These are phyloP conservation scores for Solanum ossicruentum DNA, from an alignment of 257 asterid genomes.

Conservation along the genomic window DNA sequence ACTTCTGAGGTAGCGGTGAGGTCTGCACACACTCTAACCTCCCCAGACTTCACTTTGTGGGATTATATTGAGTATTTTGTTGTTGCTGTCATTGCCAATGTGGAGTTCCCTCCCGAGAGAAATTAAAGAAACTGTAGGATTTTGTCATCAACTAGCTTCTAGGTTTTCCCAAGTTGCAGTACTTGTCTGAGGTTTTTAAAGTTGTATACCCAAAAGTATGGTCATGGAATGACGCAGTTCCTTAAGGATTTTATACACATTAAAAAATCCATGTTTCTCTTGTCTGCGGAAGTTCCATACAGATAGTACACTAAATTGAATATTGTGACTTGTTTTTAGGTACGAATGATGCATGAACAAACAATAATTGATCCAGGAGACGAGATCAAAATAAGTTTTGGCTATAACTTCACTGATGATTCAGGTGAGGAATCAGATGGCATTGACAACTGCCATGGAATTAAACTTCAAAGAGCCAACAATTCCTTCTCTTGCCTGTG, in stretches of 20 bases:
- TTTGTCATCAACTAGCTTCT: neutral
- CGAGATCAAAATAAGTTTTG: slow-evolving; percentile 77
- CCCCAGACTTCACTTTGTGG: no score
- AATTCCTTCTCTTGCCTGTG: slow-evolving; percentile 84
- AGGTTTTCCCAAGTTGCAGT: neutral
- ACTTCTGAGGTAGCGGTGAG: neutral
- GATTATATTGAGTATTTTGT: no score
- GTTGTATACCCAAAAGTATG: neutral
- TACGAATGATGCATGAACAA: slow-evolving; percentile 37
- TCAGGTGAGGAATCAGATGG: slow-evolving; percentile 32
- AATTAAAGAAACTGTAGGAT: neutral
- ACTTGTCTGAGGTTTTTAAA: neutral
- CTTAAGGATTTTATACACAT: neutral
- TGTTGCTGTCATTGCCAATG: neutral
- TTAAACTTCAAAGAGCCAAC: slow-evolving; percentile 35
- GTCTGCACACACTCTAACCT: no score
- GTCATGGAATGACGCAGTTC: neutral
- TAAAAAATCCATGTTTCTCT: neutral
- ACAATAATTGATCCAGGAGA: slow-evolving; percentile 26
- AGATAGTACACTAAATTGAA: neutral
- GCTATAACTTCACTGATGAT: slow-evolving; percentile 55
- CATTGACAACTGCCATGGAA: slow-evolving; percentile 44
- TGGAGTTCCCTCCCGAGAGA: neutral
- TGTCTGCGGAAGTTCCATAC: neutral
- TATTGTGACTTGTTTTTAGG: slow-evolving; percentile 10